phyloP scores from a whole-genome alignment of 2,329 filamentous ascomycete species.

The Claviceps maximensis region DNA sequence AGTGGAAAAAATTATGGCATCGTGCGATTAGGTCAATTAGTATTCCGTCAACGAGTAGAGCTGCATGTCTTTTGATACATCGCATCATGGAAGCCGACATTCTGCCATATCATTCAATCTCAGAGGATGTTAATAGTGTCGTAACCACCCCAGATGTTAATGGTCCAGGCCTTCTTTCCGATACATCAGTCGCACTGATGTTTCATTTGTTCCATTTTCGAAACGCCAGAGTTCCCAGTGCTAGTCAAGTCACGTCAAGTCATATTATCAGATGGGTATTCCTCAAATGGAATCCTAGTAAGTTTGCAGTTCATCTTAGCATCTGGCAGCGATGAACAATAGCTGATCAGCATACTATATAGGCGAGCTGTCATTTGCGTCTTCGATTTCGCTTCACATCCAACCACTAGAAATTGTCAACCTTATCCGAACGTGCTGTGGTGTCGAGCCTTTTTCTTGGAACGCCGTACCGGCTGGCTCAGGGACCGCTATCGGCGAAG shows the following conservation, averaged over 20 bases:
- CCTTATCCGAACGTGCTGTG: slow-evolving; percentile 57
- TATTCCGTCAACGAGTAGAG: slow-evolving; percentile 57
- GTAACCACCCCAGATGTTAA: slow-evolving; percentile 67
- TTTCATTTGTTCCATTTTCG: slow-evolving; percentile 51
- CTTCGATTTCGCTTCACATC: slow-evolving; percentile 49
- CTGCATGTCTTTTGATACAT: slow-evolving; percentile 61
- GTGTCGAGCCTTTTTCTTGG: slow-evolving; percentile 25
- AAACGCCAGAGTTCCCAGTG: slow-evolving; percentile 54
- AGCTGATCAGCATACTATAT: neutral
- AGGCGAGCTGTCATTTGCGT: slow-evolving; percentile 57
- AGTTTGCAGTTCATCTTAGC: slow-evolving; percentile 13
- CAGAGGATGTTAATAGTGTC: slow-evolving; percentile 58
- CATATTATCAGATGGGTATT: slow-evolving; percentile 73
- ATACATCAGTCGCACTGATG: slow-evolving; percentile 66
- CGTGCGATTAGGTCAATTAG: slow-evolving; percentile 57
- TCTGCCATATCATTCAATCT: slow-evolving; percentile 53
- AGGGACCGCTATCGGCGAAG: slow-evolving; percentile 35
- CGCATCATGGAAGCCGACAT: slow-evolving; percentile 52
- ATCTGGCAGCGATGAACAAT: neutral
- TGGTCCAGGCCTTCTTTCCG: slow-evolving; percentile 66
- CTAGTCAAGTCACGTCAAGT: slow-evolving; percentile 52
- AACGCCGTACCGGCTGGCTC: slow-evolving; percentile 22
- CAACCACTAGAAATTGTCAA: slow-evolving; percentile 53
- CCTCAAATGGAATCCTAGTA: slow-evolving; percentile 71
- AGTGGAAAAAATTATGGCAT: slow-evolving; percentile 68